Evolutionary conservation across 805 yeast genomes (phyloP), one percentile per base, ranked within the genome.

Genomic region (Cyberlindnera lachancei): DNA sequence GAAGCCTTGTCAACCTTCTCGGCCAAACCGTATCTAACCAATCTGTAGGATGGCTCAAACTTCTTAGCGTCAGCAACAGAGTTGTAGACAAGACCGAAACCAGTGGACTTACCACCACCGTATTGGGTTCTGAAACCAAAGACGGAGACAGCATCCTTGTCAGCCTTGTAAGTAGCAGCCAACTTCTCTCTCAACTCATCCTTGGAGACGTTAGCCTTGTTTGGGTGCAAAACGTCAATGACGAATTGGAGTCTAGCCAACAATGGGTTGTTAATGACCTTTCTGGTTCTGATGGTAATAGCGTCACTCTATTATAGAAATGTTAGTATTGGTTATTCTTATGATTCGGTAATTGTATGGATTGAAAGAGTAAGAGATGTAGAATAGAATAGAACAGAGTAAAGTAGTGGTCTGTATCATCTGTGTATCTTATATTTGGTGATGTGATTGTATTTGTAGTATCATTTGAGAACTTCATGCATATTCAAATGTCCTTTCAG

Each of bases 91-190:
- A 92, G 78, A 72, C 97, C 99, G 73, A 92, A 92, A 67, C 99
- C 99, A 52, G 96, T 81, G 52, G 98, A 85, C 73, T 85, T 90
- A 64, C 96, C 95, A 72, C 99, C 99, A 85, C 99, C 99, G 70
- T 75, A 92, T 72, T 86, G 94, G 60, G 97, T 92, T 79, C 95
- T 84, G 95, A 92, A 85, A 68, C 97, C 97, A 64, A 92, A 92
- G 56, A 90, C 98, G 50, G 97, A 88, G 49, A 85, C 88, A 59
- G 90, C 81, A 58, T 84, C 94, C 75, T 83, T 83, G 61, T 83
- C 94, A 61, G 87, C 72, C 75, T 83, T 83, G 92, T 85, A 85
- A 59, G 75, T 70, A 56, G 77, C 76, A 63, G 94, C 84, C 59
- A 85, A 75, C 68, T 75, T 82, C 69, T 83, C 97, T 68, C 97